A percentile compares a stretch with the other conserved stretches of the same genome.
Evolutionary conservation across 495 filamentous ascomycete genomes (phyloP).

Genomic region (Neurospora sp.): DNA sequence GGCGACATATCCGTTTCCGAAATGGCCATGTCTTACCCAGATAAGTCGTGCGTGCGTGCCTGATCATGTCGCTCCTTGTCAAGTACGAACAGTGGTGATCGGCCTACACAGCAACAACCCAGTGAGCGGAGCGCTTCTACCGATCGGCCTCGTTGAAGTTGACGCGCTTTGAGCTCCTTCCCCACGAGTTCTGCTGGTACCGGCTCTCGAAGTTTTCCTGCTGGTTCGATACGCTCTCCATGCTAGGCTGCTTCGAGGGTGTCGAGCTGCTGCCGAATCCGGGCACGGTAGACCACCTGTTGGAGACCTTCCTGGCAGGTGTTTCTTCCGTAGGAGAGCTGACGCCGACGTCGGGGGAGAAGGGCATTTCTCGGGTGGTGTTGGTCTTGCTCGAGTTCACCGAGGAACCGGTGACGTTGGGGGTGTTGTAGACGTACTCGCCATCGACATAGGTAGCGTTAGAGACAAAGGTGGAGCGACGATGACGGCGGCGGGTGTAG

Average conservation of each 20-base stretch:
- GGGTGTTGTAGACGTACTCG: conserved; percentile 69
- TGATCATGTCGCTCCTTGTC: background rate
- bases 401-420: conserved; percentile 39
- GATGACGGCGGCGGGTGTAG: conserved; percentile 71
- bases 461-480: conserved; percentile 75
- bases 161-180: background rate
- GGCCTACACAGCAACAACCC: background rate
- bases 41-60: background rate
- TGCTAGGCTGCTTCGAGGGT: background rate
- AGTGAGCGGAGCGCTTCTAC: background rate
- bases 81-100: background rate
- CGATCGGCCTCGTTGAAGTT: background rate
- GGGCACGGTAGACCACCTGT: conserved; percentile 38
- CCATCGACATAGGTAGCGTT: conserved; percentile 85
- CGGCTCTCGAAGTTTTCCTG: background rate
- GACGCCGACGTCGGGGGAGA: conserved; percentile 5
- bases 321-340: background rate
- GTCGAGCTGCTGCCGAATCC: conserved; percentile 29
- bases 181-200: background rate
- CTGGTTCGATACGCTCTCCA: background rate
- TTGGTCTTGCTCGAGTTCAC: conserved; percentile 26
- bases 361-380: conserved; percentile 5
- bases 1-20: background rate
- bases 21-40: background rate
- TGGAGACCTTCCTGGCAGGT: conserved; percentile 25